Percentiles rank a stretch among this genome's conserved stretches.
phyloP scores from a whole-genome alignment of 2,329 filamentous ascomycete species.

The Spiromastix sp. region DNA sequence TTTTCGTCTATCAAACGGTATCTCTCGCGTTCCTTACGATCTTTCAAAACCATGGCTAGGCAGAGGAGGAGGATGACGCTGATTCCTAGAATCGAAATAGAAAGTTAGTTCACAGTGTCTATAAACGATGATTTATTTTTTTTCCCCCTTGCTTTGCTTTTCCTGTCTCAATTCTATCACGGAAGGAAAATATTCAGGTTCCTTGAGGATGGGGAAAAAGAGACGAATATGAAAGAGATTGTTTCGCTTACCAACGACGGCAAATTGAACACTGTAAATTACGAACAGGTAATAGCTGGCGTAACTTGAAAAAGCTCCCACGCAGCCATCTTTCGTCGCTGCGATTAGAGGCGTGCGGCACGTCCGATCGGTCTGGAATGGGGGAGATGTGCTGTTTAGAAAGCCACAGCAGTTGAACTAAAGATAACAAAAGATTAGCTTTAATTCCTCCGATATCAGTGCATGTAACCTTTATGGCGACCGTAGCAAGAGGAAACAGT shows the following conservation, averaged over 20 bases:
- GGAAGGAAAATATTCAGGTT: too few relatives aligned
- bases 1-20: conserved; percentile 78
- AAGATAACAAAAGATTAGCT: background rate
- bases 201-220: background rate
- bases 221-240: background rate
- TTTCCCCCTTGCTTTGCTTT: background rate
- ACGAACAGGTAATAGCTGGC: conserved; percentile 62
- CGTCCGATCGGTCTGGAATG: conserved; percentile 57
- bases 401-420: conserved; percentile 77
- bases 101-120: too few relatives aligned
- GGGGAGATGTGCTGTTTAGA: conserved; percentile 58
- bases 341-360: conserved; percentile 63
- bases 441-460: too few relatives aligned
- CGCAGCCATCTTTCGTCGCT: conserved; percentile 59
- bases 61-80: conserved; percentile 59
- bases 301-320: conserved; percentile 55
- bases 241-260: conserved; percentile 53
- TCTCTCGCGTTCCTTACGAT: conserved; percentile 67
- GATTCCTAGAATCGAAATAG: conserved; percentile 37
- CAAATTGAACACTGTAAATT: conserved; percentile 71
- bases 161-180: background rate
- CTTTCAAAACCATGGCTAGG: conserved; percentile 67
- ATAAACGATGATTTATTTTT: background rate
- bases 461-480: background rate
- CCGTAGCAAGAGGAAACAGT: background rate